A percentile compares a stretch with the other conserved stretches of the same genome.
Evolutionary conservation across 257 asterid genomes (phyloP).

Genomic region (Nicotiana benthamiana): DNA sequence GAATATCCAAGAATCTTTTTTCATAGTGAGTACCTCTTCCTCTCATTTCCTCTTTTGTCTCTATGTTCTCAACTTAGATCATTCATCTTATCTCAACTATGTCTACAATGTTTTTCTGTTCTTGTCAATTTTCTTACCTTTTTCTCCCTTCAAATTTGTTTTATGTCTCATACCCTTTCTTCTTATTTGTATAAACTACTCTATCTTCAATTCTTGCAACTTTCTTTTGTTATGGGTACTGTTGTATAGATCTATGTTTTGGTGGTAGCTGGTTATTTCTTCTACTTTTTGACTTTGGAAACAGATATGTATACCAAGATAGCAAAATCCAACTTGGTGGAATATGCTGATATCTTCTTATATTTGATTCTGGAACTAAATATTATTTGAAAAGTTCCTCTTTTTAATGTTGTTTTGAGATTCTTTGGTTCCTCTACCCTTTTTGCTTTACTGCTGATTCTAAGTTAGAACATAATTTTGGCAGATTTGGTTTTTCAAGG

Average conservation of each 20-base stretch:
- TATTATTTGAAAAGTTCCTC: constrained; percentile 8
- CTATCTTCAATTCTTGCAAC: not conserved
- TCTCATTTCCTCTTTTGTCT: constrained; percentile 18
- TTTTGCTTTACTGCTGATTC: constrained; percentile 1
- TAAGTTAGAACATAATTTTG: constrained; percentile 2
- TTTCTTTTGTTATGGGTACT: constrained; percentile 11
- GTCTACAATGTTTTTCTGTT: constrained; percentile 3
- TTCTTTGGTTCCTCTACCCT: constrained; percentile 1
- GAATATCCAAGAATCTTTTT: constrained; percentile 76
- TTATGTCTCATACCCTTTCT: not conserved
- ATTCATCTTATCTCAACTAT: constrained; percentile 7
- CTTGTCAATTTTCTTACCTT: not conserved
- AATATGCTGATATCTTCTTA: constrained; percentile 19
- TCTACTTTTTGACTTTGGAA: constrained; percentile 3
- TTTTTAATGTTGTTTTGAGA: constrained; percentile 11
- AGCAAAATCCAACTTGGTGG: constrained; percentile 27
- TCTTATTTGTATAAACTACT: not conserved
- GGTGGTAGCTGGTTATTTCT: not conserved
- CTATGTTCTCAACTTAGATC: constrained; percentile 15
- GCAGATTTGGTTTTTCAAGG: constrained; percentile 18
- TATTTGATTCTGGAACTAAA: constrained; percentile 17
- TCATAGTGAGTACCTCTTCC: constrained; percentile 27
- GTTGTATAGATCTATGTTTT: constrained; percentile 9
- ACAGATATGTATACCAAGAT: constrained; percentile 4
- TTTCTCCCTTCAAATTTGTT: no score